A percentile compares a stretch with the other conserved stretches of the same genome.
These are phyloP conservation scores for Serendipita sp. DNA, from an alignment of 1,284 basidiomycete genomes.

Conservation along the genomic window DNA sequence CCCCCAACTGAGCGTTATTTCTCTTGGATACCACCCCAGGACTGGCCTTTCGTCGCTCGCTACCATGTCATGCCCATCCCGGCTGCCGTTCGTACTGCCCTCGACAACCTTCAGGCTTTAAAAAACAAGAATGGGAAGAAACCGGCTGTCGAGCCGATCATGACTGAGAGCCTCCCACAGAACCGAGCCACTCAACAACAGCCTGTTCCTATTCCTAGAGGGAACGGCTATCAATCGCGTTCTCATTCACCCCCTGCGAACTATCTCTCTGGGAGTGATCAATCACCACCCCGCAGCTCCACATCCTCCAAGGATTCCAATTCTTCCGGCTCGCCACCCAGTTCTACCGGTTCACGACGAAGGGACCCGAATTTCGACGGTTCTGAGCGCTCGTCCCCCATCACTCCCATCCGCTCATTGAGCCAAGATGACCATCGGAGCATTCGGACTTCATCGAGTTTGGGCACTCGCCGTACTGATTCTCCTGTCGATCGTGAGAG, in stretches of 20 bases:
- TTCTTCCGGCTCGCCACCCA: slow-evolving; percentile 1
- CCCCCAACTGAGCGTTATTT: slow-evolving; percentile 44
- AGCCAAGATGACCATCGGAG: background rate
- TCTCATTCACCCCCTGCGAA: background rate
- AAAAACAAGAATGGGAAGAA: background rate
- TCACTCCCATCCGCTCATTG: background rate
- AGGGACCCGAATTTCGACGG: background rate
- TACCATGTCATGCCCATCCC: slow-evolving; percentile 58
- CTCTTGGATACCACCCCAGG: slow-evolving; percentile 48
- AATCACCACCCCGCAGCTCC: background rate
- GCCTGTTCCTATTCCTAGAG: background rate
- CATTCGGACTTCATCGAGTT: background rate
- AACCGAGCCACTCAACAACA: slow-evolving; percentile 1
- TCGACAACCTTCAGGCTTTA: background rate
- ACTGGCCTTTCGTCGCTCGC: slow-evolving; percentile 62
- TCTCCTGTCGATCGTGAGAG: background rate
- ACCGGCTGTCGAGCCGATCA: slow-evolving; percentile 19
- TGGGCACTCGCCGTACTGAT: background rate
- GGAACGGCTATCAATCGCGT: background rate
- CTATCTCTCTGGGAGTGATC: background rate
- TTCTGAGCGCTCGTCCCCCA: background rate
- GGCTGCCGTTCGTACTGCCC: slow-evolving; percentile 38
- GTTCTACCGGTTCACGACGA: background rate
- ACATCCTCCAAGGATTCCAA: background rate
- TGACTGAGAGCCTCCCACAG: background rate